These are phyloP conservation scores for Groenewaldozyma tartarivorans DNA, from an alignment of 805 yeast species.

Conservation along the genomic window DNA sequence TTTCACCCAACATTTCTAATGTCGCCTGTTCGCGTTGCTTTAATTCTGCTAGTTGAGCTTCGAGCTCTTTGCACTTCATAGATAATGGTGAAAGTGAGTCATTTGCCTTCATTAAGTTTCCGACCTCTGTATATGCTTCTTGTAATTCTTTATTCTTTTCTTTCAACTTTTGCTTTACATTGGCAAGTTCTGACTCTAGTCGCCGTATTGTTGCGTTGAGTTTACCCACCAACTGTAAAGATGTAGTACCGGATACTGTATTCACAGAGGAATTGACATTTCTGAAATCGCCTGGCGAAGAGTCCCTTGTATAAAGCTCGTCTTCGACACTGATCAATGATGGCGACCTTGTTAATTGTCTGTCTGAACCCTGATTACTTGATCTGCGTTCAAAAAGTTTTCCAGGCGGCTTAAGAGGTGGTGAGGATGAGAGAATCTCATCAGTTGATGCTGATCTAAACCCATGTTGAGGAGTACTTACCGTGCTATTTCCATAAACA, in stretches of 20 bases:
- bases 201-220: constrained; percentile 70
- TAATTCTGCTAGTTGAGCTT: constrained; percentile 28
- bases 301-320: not conserved
- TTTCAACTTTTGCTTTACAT: constrained; percentile 53
- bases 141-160: constrained; percentile 49
- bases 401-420: not conserved
- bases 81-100: constrained; percentile 34
- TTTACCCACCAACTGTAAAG: constrained; percentile 60
- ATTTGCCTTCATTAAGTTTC: constrained; percentile 46
- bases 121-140: constrained; percentile 57
- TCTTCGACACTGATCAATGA: constrained; percentile 1
- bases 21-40: constrained; percentile 44
- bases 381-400: not conserved
- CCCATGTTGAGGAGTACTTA: not conserved
- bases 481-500: not conserved
- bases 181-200: constrained; percentile 65
- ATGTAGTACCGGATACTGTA: constrained; percentile 23
- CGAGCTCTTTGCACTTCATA: constrained; percentile 27
- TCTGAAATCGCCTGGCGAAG: constrained; percentile 2
- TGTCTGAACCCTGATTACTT: not conserved
- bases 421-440: not conserved
- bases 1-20: constrained; percentile 72
- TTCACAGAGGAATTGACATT: constrained; percentile 10
- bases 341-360: constrained; percentile 2
- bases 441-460: no score